Evolutionary conservation across 441 rosid species (phyloP).

Genomic region (Sinapis alba): DNA sequence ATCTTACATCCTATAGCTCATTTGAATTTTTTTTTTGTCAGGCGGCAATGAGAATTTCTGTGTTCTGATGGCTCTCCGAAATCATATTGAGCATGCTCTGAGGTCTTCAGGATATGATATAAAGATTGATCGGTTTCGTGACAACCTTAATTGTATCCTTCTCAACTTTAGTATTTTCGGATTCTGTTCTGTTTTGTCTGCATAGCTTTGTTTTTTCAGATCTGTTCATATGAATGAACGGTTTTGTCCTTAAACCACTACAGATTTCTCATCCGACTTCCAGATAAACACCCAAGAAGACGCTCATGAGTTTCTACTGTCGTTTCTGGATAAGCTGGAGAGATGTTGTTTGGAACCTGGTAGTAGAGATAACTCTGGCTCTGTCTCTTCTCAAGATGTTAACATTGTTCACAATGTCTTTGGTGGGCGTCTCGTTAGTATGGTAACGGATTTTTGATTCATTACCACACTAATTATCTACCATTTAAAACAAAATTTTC

Average conservation of each 20-base stretch:
- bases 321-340: constrained; percentile 65
- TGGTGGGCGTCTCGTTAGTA: constrained; percentile 76
- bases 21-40: constrained; percentile 19
- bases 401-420: constrained; percentile 62
- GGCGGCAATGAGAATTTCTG: constrained; percentile 64
- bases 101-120: constrained; percentile 57
- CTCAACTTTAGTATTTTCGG: neutral
- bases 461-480: neutral
- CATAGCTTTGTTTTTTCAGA: constrained; percentile 1
- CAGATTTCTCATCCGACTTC: constrained; percentile 62
- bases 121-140: constrained; percentile 49
- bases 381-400: constrained; percentile 31
- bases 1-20: neutral
- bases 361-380: constrained; percentile 19
- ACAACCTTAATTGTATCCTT: constrained; percentile 51
- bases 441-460: constrained; percentile 39
- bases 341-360: constrained; percentile 48
- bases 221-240: neutral
- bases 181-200: neutral
- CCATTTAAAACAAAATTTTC: neutral
- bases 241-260: constrained; percentile 44
- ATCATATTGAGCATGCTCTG: constrained; percentile 62
- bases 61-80: constrained; percentile 52
- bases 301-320: constrained; percentile 77
- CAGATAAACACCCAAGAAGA: constrained; percentile 69